Base-by-base conservation (phyloP, 495 filamentous ascomycete genomes). In the Polyplosphaeria fusca region DNA sequence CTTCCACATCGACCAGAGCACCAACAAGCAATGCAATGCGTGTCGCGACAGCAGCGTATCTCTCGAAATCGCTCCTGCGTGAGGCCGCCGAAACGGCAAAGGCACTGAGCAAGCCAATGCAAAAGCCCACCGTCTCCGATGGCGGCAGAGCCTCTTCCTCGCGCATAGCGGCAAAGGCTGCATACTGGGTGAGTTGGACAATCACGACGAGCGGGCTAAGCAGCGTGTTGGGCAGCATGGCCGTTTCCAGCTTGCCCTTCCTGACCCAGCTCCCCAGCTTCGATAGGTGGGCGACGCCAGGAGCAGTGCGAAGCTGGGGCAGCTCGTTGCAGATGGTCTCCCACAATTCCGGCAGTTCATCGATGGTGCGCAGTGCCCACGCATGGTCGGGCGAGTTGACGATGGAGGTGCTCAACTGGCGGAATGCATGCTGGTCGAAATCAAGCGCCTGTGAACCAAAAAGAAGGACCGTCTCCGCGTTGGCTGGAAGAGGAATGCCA, bases 91-190 rank as follows among this genome's bases (percentile, higher is more conserved):
- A 60, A 2, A 76, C 71, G 18, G 71, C 73, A 12, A 71, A 56
- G 3, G 76, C 73, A 44, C 58, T 65, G 19, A 78, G 53, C n/a
- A 78, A 50, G 0, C 76, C 76, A 20, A 70, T 71, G 47, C 76
- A 80, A 37, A 78, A 71, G 11, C 76, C 76, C 1, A 76, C 57
- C 1, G 73, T 75, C 16, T 47, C 44, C n/a, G n/a, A n/a, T n/a
- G n/a, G n/a, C n/a, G n/a, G n/a, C n/a, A n/a, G n/a, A n/a, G n/a
- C n/a, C n/a, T n/a, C n/a, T n/a, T n/a, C n/a, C n/a, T n/a, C n/a
- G n/a, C n/a, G n/a, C n/a, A n/a, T n/a, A n/a, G n/a, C n/a, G n/a
- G n/a, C n/a, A n/a, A n/a, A n/a, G n/a, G n/a, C 14, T 35, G 30
- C 30, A 35, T 35, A 35, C 30, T 35, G 30, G 7, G 30, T 35